These are phyloP conservation scores for Aspergillus bertholletiae DNA, from an alignment of 495 filamentous ascomycete species.

Conservation along the genomic window DNA sequence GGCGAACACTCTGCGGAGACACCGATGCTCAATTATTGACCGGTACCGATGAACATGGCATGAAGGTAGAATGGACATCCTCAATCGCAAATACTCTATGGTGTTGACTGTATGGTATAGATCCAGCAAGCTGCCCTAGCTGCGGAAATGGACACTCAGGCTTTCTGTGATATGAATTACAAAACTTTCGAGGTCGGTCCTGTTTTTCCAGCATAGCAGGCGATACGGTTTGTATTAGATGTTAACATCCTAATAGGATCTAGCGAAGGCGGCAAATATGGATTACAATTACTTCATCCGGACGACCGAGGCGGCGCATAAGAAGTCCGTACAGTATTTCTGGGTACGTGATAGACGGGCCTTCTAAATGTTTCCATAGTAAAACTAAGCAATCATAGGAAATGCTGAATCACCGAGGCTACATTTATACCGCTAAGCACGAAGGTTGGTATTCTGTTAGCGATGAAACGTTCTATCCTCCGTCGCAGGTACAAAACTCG, in stretches of 20 bases:
- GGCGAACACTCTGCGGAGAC: conserved; percentile 73
- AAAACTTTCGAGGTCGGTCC: conserved; percentile 43
- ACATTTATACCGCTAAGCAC: conserved; percentile 83
- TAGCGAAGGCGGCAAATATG: conserved; percentile 66
- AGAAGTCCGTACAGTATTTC: conserved; percentile 83
- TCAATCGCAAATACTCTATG: background rate
- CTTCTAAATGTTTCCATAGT: background rate
- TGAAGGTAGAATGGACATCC: conserved; percentile 59
- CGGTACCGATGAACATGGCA: conserved; percentile 96
- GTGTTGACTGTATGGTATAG: conserved; percentile 30
- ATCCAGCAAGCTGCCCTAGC: conserved; percentile 79
- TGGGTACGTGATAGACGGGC: conserved; percentile 55
- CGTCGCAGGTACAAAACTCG: conserved; percentile 65
- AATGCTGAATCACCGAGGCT: conserved; percentile 67
- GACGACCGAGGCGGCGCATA: conserved; percentile 79
- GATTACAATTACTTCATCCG: conserved; percentile 83
- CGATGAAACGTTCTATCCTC: conserved; percentile 94
- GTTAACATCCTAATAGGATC: conserved; percentile 32
- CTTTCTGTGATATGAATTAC: conserved; percentile 58
- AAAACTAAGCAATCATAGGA: conserved; percentile 33
- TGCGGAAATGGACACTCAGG: conserved; percentile 58
- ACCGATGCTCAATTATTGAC: conserved; percentile 70
- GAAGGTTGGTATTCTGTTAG: conserved; percentile 95
- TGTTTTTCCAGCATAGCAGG: background rate
- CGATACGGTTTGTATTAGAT: background rate